Evolutionary conservation across 2,329 filamentous ascomycete genomes (phyloP), one percentile per base, ranked within the genome.

Genomic region (Aureobasidium leucospermi): DNA sequence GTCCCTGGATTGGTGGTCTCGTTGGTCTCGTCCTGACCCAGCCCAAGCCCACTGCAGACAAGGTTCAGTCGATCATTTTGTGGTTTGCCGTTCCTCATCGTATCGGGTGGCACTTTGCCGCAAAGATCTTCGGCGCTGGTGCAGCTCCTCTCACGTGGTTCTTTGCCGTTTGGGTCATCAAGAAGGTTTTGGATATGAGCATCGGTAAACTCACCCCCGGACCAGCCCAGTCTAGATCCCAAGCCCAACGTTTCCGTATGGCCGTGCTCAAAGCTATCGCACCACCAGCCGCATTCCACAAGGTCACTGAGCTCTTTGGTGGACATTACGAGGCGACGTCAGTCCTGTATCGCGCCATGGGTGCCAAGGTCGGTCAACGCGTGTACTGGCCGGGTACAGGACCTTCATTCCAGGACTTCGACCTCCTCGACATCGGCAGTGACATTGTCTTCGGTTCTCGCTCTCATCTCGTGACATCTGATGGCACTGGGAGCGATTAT

Each of bases 371-470:
- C 42, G 81, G 81, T 28, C 74, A 75, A 65, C 74, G 78, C 4
- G 76, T 83, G 0, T 83, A 83, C 67, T 83, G 81, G 81, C 81
- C 81, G 3, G 81, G 81, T 8, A 81, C 78, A 15, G 81, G 81
- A 0, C 81, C 80, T 0, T 71, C 69, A 1, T 76, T 83, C 38
- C 75, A 78, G 15, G 79, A 83, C 63, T 83, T 82, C 62, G 78
- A 82, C 62, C 70, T 83, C 1, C 65, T 84, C 10, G 76, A 83
- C 28, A 73, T 84, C 61, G 81, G 81, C 9, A 76, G 83, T 59
- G 78, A 84, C 67, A 81, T 84, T n/a, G 80, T 84, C 9, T 84
- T 84, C 62, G 81, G 81, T 0, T 83, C 80, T 11, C 75, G 80
- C 2, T 78, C 80, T 3, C 76, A 81, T 59, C 65, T 84, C 0